These are phyloP conservation scores for Amaranthus palmeri DNA, from an alignment of 148 eudicot species.

Conservation along the genomic window DNA sequence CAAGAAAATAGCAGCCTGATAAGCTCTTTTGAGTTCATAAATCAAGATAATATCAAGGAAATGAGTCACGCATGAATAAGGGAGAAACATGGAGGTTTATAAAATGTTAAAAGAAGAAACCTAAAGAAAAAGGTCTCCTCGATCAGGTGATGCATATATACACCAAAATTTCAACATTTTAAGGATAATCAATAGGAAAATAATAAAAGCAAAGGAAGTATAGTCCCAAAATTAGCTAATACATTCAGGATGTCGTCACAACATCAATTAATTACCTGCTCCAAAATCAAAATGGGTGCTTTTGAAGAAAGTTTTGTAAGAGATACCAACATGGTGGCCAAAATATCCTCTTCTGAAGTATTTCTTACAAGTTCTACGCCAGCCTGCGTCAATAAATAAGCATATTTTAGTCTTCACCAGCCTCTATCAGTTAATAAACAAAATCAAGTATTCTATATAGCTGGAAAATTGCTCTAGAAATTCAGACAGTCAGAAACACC, in stretches of 20 bases:
- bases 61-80: not conserved
- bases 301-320: constrained; percentile 68
- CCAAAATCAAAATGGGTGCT: constrained; percentile 42
- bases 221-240: not conserved
- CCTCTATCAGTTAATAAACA: not conserved
- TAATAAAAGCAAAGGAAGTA: no score
- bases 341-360: constrained; percentile 52
- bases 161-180: not conserved
- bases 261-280: constrained; percentile 46
- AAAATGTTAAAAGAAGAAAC: constrained; percentile 1
- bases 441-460: not conserved
- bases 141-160: not conserved
- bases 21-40: not conserved
- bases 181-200: no score
- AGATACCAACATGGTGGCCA: constrained; percentile 56
- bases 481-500: not conserved
- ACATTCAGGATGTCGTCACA: constrained; percentile 4
- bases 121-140: not conserved
- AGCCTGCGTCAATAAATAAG: constrained; percentile 42
- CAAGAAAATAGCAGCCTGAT: no score
- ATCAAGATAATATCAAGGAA: no score
- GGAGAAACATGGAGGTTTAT: not conserved
- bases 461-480: not conserved
- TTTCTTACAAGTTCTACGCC: constrained; percentile 59
- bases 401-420: not conserved